Percentiles rank a stretch among this genome's conserved stretches.
Conservation (phyloP, 1,139 yeast genomes). For the Geotrichum reessii region DNA sequence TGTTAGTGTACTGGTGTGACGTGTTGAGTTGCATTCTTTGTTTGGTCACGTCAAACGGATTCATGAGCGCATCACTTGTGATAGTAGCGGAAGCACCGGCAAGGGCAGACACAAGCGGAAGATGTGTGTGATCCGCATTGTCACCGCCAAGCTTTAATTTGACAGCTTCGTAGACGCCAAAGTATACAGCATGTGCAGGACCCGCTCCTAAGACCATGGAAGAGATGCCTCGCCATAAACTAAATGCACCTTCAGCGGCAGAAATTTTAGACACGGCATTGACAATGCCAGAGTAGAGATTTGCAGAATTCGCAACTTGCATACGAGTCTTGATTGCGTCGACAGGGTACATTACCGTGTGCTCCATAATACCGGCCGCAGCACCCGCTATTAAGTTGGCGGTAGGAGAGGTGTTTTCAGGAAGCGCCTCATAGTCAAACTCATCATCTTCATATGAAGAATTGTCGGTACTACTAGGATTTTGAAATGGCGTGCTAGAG, state of each 20-base stretch:
- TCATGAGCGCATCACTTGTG: constrained; percentile 93
- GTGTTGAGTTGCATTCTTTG: constrained; percentile 66
- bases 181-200: constrained; percentile 97
- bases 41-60: constrained; percentile 93
- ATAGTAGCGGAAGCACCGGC: constrained; percentile 95
- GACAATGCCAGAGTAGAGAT: constrained; percentile 46
- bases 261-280: constrained; percentile 67
- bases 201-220: constrained; percentile 98
- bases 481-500: background rate
- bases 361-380: constrained; percentile 95
- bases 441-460: constrained; percentile 27
- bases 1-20: constrained; percentile 28
- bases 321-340: constrained; percentile 91
- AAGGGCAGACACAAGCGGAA: constrained; percentile 73
- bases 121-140: constrained; percentile 45
- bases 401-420: constrained; percentile 74
- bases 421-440: constrained; percentile 82
- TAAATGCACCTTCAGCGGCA: constrained; percentile 83
- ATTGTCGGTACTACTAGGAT: background rate
- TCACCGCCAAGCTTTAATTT: constrained; percentile 51
- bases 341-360: constrained; percentile 92
- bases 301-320: constrained; percentile 58
- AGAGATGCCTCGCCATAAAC: constrained; percentile 92
- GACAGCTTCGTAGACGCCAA: constrained; percentile 87
- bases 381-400: constrained; percentile 93